phyloP scores from a whole-genome alignment of 2,329 filamentous ascomycete genomes.

The Epichloe typhina region DNA sequence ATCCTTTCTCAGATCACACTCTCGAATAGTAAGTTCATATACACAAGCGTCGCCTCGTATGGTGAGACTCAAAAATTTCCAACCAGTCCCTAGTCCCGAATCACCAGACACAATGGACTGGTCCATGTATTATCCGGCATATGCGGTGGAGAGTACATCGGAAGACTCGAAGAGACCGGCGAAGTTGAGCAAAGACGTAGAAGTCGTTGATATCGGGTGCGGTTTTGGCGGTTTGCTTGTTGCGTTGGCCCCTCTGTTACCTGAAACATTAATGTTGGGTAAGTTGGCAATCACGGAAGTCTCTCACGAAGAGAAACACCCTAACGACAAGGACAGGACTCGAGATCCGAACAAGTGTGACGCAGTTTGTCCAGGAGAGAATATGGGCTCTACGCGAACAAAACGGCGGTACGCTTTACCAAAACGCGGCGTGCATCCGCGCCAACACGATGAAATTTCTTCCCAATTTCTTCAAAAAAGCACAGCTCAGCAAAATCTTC shows the following conservation, averaged over 20 bases:
- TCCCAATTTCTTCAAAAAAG: slow-evolving; percentile 85
- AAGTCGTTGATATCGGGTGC: slow-evolving; percentile 93
- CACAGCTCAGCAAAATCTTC: slow-evolving; percentile 80
- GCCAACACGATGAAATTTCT: slow-evolving; percentile 99
- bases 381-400: slow-evolving; percentile 68
- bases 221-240: slow-evolving; percentile 88
- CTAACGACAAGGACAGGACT: slow-evolving; percentile 43
- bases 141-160: slow-evolving; percentile 30
- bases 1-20: slow-evolving; percentile 91
- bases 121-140: slow-evolving; percentile 71
- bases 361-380: slow-evolving; percentile 80
- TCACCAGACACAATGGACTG: slow-evolving; percentile 83
- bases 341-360: slow-evolving; percentile 84
- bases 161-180: slow-evolving; percentile 15
- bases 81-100: slow-evolving; percentile 46
- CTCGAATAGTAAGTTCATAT: slow-evolving; percentile 59
- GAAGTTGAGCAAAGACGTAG: slow-evolving; percentile 49
- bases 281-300: slow-evolving; percentile 16
- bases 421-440: slow-evolving; percentile 80
- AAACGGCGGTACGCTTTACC: slow-evolving; percentile 46
- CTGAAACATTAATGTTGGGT: slow-evolving; percentile 75
- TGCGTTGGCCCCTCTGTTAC: slow-evolving; percentile 68
- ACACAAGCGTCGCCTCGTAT: neutral
- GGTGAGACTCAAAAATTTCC: slow-evolving; percentile 1
- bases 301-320: neutral